Evolutionary conservation across 2,329 filamentous ascomycete genomes (phyloP).

Genomic region (Metarhizium guizhouense): DNA sequence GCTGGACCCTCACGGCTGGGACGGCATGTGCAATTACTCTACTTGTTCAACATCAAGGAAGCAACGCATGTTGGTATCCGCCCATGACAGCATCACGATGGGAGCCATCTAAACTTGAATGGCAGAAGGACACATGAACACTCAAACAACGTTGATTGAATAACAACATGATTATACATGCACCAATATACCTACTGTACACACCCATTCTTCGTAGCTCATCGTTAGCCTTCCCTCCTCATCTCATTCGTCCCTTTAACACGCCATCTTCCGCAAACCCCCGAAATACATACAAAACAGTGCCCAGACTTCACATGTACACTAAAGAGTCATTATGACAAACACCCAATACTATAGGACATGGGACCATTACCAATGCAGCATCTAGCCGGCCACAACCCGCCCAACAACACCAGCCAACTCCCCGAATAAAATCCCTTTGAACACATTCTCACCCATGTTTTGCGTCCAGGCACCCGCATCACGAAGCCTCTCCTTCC

Average conservation of each 20-base stretch:
- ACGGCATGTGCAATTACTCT: no score
- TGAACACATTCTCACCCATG: slow-evolving; percentile 69
- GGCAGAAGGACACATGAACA: no score
- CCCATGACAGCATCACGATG: no score
- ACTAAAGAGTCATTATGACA: neutral
- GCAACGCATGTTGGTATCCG: no score
- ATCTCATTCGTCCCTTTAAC: neutral
- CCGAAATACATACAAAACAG: neutral
- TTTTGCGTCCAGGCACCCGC: slow-evolving; percentile 72
- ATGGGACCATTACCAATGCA: neutral
- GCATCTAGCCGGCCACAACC: slow-evolving; percentile 31
- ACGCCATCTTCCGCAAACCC: neutral
- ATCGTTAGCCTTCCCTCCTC: neutral
- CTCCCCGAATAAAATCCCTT: slow-evolving; percentile 69
- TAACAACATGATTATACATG: neutral
- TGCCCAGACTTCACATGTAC: neutral
- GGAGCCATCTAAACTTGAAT: no score
- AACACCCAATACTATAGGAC: neutral
- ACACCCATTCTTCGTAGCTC: neutral
- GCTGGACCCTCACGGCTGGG: no score
- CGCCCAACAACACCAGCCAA: slow-evolving; percentile 54
- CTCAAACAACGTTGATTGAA: neutral
- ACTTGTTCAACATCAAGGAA: no score
- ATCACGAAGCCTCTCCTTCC: slow-evolving; percentile 59
- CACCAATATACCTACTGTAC: neutral